Percentiles rank a stretch among this genome's conserved stretches.
phyloP scores from a whole-genome alignment of 1,284 basidiomycete species.

The Earliella scabrosa region DNA sequence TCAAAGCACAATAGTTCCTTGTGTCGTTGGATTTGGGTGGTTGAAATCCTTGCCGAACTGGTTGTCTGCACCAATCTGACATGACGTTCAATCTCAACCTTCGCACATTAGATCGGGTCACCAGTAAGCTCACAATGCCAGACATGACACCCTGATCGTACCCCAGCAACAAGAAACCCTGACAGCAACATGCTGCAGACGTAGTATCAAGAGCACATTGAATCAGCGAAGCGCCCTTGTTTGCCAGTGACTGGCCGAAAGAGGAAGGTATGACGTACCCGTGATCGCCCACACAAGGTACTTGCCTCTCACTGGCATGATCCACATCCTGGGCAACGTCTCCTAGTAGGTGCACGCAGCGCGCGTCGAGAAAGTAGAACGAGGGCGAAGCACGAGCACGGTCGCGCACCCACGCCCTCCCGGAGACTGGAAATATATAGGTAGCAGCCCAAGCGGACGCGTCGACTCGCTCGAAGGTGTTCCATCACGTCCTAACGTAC shows the following conservation, averaged over 20 bases:
- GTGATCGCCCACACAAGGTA: conserved; percentile 47
- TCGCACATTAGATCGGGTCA: no score
- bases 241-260: no score
- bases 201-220: neutral
- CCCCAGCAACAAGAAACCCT: conserved; percentile 47
- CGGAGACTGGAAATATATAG: conserved; percentile 8
- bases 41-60: conserved; percentile 46
- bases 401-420: neutral
- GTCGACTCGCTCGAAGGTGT: no score
- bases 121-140: conserved; percentile 39
- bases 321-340: conserved; percentile 37
- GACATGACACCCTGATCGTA: conserved; percentile 55
- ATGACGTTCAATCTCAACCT: neutral
- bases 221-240: no score
- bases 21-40: conserved; percentile 42
- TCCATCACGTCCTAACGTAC: conserved; percentile 16
- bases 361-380: neutral
- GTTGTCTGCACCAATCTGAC: conserved; percentile 46
- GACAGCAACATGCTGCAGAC: conserved; percentile 40
- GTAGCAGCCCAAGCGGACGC: no score
- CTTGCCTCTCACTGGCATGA: conserved; percentile 40
- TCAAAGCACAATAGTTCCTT: conserved; percentile 44
- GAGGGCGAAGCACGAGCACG: neutral
- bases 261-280: conserved; percentile 30
- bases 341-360: neutral